These are phyloP conservation scores for Vitellaria paradoxa DNA, from an alignment of 179 eudicot genomes.

Conservation along the genomic window DNA sequence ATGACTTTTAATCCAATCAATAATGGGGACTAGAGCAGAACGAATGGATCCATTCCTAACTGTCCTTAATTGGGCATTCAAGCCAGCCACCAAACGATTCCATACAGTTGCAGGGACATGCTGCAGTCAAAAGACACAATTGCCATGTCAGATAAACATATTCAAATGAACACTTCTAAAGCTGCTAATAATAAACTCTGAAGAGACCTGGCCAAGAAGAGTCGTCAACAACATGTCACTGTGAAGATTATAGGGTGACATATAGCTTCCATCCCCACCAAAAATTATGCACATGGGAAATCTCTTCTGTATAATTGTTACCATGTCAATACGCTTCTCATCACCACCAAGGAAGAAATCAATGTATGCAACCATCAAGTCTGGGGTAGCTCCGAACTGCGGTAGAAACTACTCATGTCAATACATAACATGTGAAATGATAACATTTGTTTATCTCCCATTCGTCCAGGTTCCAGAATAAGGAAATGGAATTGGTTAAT, in stretches of 20 bases:
- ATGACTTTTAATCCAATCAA: constrained; percentile 66
- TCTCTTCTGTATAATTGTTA: constrained; percentile 64
- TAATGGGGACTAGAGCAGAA: constrained; percentile 58
- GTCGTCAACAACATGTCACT: constrained; percentile 66
- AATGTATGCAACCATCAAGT: constrained; percentile 72
- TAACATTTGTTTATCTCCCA: neutral
- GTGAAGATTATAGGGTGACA: constrained; percentile 81
- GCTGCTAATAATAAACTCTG: neutral
- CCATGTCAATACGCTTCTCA: constrained; percentile 79
- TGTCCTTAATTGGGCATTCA: constrained; percentile 80
- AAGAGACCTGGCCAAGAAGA: constrained; percentile 74
- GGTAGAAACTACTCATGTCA: constrained; percentile 5
- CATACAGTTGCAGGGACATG: constrained; percentile 83
- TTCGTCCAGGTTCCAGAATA: neutral
- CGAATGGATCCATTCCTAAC: constrained; percentile 67
- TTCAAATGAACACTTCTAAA: neutral
- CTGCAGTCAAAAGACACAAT: constrained; percentile 32
- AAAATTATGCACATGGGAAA: constrained; percentile 88
- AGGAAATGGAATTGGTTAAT: neutral
- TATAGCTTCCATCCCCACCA: constrained; percentile 92
- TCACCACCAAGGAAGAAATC: constrained; percentile 94
- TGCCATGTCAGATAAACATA: constrained; percentile 13
- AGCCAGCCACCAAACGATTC: constrained; percentile 80
- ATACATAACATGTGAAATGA: neutral
- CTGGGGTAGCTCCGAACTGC: constrained; percentile 93